Percentiles rank a stretch among this genome's conserved stretches.
These are phyloP conservation scores for Podospora sp. DNA, from an alignment of 495 filamentous ascomycete species.

Conservation along the genomic window DNA sequence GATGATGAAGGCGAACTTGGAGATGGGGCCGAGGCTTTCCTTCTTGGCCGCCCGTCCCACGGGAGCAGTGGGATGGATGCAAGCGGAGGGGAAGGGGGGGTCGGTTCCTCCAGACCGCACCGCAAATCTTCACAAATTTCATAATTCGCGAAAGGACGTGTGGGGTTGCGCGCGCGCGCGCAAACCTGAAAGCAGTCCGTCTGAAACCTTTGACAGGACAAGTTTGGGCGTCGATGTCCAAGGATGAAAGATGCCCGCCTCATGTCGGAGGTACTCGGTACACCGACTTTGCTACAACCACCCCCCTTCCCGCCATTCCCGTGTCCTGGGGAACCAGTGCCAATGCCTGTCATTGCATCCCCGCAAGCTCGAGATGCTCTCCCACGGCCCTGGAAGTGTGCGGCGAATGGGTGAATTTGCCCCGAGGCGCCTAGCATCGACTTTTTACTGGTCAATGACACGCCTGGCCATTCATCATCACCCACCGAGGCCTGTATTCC, in stretches of 20 bases:
- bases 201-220: not conserved
- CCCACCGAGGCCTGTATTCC: not conserved
- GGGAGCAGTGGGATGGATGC: not conserved
- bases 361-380: not conserved
- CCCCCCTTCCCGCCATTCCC: not conserved
- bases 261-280: not conserved
- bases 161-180: not conserved
- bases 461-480: not conserved
- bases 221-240: not conserved
- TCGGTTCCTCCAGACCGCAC: not conserved
- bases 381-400: conserved; percentile 2
- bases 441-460: conserved; percentile 4
- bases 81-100: not conserved
- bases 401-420: conserved; percentile 4
- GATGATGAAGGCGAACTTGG: not conserved
- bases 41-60: not conserved
- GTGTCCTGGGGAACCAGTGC: not conserved
- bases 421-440: not conserved
- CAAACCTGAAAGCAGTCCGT: not conserved
- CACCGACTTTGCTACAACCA: not conserved
- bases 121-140: not conserved
- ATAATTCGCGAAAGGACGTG: not conserved
- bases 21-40: not conserved
- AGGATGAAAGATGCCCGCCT: too few relatives aligned
- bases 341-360: not conserved